Conservation (phyloP, 306 rosid genomes). For the Ammopiptanthus mongolicus region DNA sequence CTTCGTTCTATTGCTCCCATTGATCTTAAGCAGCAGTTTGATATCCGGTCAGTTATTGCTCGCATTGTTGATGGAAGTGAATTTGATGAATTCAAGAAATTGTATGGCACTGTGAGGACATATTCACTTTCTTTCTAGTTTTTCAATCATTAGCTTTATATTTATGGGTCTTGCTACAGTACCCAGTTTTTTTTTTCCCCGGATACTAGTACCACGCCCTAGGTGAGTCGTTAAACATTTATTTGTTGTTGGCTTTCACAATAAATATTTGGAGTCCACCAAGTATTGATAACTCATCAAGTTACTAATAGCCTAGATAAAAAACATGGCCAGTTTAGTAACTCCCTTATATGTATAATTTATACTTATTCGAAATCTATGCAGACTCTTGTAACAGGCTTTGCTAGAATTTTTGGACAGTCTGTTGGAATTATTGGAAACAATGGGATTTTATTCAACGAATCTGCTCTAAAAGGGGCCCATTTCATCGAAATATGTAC, state of each 20-base stretch:
- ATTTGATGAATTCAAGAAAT: conserved; percentile 96
- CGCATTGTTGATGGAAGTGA: conserved; percentile 94
- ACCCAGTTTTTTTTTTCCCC: not conserved
- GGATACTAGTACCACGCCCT: not conserved
- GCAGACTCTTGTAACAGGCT: conserved; percentile 98
- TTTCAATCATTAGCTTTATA: not conserved
- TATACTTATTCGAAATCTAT: conserved; percentile 13
- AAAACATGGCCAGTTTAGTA: not conserved
- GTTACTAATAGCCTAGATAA: conserved; percentile 1
- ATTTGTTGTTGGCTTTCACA: conserved; percentile 8
- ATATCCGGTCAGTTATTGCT: conserved; percentile 79
- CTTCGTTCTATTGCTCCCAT: conserved; percentile 89
- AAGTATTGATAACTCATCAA: not conserved
- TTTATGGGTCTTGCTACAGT: not conserved
- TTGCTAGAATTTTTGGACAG: conserved; percentile 86
- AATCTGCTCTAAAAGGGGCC: conserved; percentile 93
- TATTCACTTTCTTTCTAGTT: conserved; percentile 29
- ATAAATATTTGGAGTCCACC: not conserved
- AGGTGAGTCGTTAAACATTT: conserved; percentile 5
- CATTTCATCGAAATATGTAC: conserved; percentile 91
- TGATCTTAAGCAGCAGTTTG: conserved; percentile 88
- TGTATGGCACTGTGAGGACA: conserved; percentile 93
- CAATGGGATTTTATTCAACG: conserved; percentile 85
- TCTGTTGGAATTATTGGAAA: conserved; percentile 97
- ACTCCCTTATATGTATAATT: not conserved